phyloP scores from a whole-genome alignment of 2,329 filamentous ascomycete species.

The Penicillium aurantiogriseum region DNA sequence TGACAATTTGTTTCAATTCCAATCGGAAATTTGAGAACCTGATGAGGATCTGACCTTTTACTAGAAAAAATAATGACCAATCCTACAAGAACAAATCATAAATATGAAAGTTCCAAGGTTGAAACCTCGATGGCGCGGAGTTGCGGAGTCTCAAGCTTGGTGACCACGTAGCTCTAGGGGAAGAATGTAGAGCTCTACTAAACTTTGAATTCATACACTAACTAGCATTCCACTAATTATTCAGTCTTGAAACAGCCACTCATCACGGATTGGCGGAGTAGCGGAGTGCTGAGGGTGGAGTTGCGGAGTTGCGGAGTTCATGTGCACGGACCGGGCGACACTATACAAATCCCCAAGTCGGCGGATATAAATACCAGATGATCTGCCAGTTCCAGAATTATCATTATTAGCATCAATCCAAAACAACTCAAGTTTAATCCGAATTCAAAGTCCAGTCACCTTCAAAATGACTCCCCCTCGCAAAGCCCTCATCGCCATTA shows the following conservation, averaged over 20 bases:
- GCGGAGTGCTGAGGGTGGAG: background rate
- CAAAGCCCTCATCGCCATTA: constrained; percentile 45
- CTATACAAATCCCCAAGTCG: background rate
- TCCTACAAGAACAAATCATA: background rate
- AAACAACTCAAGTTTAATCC: background rate
- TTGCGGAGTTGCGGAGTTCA: constrained; percentile 4
- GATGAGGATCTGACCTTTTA: background rate
- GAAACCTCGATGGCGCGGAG: constrained; percentile 1
- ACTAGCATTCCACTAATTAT: background rate
- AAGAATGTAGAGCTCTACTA: background rate
- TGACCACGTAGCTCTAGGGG: background rate
- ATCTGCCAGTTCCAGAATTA: background rate
- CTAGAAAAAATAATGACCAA: background rate
- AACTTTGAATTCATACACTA: background rate
- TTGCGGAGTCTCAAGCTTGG: constrained; percentile 1
- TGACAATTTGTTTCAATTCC: constrained; percentile 9
- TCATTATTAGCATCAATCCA: background rate
- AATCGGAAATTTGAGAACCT: background rate
- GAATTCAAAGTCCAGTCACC: background rate
- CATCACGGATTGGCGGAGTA: background rate
- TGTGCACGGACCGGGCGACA: background rate
- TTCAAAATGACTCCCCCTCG: constrained; percentile 31
- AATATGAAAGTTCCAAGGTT: background rate
- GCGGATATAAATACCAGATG: constrained; percentile 1
- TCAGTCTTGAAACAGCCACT: background rate